A percentile compares a stretch with the other conserved stretches of the same genome.
phyloP scores from a whole-genome alignment of 495 filamentous ascomycete species.

The Penicillium malachiteum region DNA sequence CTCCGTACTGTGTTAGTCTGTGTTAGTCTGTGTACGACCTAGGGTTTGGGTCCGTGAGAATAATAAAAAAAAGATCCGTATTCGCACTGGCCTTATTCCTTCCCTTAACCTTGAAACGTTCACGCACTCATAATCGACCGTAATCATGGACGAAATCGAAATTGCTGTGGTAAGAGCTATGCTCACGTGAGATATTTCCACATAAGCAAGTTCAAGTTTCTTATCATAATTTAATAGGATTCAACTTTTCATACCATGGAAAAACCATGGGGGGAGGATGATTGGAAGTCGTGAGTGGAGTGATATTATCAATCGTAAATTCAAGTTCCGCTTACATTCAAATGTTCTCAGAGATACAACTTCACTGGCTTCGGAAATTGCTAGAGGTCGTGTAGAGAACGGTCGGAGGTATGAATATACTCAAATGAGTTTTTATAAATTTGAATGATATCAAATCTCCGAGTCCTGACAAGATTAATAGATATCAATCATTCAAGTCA shows the following conservation, averaged over 20 bases:
- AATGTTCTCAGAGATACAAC: slow-evolving; percentile 3
- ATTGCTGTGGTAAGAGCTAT: too few species aligned
- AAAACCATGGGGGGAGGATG: background rate
- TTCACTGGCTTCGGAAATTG: slow-evolving; percentile 3
- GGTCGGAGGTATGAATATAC: slow-evolving; percentile 6
- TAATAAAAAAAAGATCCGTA: too few species aligned
- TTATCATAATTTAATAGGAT: background rate
- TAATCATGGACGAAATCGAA: too few species aligned
- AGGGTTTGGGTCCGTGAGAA: too few species aligned
- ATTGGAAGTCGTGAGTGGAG: slow-evolving; percentile 6
- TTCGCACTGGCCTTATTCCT: too few species aligned
- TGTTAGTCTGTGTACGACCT: too few species aligned
- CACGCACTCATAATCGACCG: too few species aligned
- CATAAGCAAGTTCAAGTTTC: too few species aligned
- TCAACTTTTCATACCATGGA: background rate
- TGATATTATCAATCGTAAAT: background rate
- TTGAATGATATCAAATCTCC: background rate
- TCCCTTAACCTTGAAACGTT: too few species aligned
- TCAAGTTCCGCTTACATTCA: background rate
- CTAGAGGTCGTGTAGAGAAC: slow-evolving; percentile 4
- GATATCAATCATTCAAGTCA: slow-evolving; percentile 7
- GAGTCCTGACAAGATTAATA: background rate
- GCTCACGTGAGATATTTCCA: too few species aligned
- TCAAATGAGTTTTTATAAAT: background rate
- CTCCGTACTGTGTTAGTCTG: too few species aligned